Percentiles rank a stretch among this genome's conserved stretches.
phyloP scores from a whole-genome alignment of 2,329 filamentous ascomycete genomes.

The Biscogniauxia sp. region DNA sequence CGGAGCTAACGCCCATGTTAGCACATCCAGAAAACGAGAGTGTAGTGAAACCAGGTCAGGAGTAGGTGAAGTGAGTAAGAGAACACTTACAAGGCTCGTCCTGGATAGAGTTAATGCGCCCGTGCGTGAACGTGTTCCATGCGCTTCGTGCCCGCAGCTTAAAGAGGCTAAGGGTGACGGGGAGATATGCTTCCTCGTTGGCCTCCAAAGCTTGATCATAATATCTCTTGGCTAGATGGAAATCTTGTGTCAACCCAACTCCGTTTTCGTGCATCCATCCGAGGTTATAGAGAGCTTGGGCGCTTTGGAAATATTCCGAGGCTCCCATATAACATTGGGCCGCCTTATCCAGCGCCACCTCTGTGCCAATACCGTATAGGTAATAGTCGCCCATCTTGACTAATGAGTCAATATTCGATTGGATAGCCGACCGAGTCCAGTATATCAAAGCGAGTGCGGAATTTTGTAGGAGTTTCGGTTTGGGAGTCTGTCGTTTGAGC shows the following conservation, averaged over 20 bases:
- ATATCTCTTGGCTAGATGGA: constrained; percentile 92
- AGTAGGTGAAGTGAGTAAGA: background rate
- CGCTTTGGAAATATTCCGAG: constrained; percentile 86
- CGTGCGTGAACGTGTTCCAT: constrained; percentile 91
- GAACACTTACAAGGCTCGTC: constrained; percentile 73
- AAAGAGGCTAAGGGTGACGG: constrained; percentile 82
- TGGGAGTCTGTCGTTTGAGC: constrained; percentile 42
- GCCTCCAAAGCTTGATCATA: constrained; percentile 92
- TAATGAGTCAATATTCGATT: constrained; percentile 87
- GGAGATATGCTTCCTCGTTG: constrained; percentile 90
- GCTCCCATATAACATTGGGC: constrained; percentile 90
- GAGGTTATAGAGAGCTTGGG: constrained; percentile 93
- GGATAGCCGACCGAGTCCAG: constrained; percentile 92
- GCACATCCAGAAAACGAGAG: constrained; percentile 4
- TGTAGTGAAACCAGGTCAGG: background rate
- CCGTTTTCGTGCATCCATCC: constrained; percentile 99
- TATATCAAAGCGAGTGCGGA: constrained; percentile 74
- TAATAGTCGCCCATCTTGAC: constrained; percentile 99
- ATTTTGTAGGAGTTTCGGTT: constrained; percentile 46
- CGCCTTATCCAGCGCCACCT: constrained; percentile 75
- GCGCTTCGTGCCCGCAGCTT: constrained; percentile 83
- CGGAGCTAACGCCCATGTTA: constrained; percentile 49
- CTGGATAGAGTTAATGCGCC: constrained; percentile 87
- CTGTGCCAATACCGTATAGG: constrained; percentile 73
- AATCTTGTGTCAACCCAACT: constrained; percentile 88